A percentile compares a stretch with the other conserved stretches of the same genome.
Evolutionary conservation across 176 grass and related monocot species (phyloP).

Genomic region (Rhynchospora breviuscula): DNA sequence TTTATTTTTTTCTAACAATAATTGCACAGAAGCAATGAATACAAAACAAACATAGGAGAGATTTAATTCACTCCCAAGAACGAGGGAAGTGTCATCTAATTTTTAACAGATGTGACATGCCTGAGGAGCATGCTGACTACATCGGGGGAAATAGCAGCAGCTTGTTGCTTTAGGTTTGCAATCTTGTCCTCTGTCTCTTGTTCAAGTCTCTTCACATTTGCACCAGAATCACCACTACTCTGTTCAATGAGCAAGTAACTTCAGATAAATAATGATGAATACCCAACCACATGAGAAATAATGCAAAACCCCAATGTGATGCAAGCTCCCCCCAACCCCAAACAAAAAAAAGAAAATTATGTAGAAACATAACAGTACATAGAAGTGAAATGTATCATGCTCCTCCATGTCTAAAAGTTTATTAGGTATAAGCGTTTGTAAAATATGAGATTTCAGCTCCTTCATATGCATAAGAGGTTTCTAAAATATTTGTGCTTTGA

Average conservation of each 20-base stretch:
- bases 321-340: background rate
- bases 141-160: conserved; percentile 46
- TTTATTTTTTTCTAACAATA: conserved; percentile 2
- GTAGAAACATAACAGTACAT: background rate
- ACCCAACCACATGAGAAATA: background rate
- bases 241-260: conserved; percentile 25
- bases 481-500: background rate
- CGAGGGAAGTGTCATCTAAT: conserved; percentile 23
- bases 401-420: background rate
- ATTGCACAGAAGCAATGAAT: background rate
- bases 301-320: background rate
- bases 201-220: conserved; percentile 75
- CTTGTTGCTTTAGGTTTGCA: conserved; percentile 43
- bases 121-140: conserved; percentile 82
- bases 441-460: background rate
- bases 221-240: conserved; percentile 73
- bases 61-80: background rate
- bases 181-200: conserved; percentile 70
- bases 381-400: background rate
- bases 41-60: background rate
- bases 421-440: background rate
- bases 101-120: conserved; percentile 81
- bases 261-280: background rate
- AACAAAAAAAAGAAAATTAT: background rate
- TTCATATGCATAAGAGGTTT: background rate